phyloP scores from a whole-genome alignment of 305 asterid genomes.

The Galium porrigens region DNA sequence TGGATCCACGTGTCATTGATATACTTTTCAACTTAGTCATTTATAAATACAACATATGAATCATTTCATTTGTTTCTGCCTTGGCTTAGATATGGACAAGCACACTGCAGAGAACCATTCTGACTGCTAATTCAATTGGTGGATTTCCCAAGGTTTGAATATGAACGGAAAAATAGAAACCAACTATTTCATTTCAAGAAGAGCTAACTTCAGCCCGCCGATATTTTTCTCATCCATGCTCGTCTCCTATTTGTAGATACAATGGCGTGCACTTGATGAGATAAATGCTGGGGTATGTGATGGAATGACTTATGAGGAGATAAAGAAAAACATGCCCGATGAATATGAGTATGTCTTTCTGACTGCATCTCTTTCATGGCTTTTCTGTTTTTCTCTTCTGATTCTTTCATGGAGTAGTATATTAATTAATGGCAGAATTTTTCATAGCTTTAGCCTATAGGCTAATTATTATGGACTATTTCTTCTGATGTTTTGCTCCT shows the following conservation, averaged over 20 bases:
- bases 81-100: constrained; percentile 85
- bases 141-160: constrained; percentile 83
- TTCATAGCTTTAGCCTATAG: neutral
- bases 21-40: neutral
- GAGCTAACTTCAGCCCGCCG: neutral
- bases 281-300: constrained; percentile 91
- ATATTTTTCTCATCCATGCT: neutral
- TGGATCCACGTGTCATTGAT: neutral
- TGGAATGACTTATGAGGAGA: constrained; percentile 94
- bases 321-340: constrained; percentile 93
- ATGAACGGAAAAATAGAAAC: neutral
- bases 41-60: neutral
- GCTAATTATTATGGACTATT: neutral
- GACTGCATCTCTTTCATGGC: constrained; percentile 9
- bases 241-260: constrained; percentile 40
- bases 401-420: no score
- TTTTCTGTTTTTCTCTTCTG: neutral
- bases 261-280: constrained; percentile 99
- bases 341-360: constrained; percentile 65
- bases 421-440: no score
- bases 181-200: neutral
- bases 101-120: constrained; percentile 87
- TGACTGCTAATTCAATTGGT: constrained; percentile 70
- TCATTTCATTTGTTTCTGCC: constrained; percentile 11
- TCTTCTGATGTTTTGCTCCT: neutral